phyloP scores from a whole-genome alignment of 208 protist genomes.

The Tritrichomonas foetus region DNA sequence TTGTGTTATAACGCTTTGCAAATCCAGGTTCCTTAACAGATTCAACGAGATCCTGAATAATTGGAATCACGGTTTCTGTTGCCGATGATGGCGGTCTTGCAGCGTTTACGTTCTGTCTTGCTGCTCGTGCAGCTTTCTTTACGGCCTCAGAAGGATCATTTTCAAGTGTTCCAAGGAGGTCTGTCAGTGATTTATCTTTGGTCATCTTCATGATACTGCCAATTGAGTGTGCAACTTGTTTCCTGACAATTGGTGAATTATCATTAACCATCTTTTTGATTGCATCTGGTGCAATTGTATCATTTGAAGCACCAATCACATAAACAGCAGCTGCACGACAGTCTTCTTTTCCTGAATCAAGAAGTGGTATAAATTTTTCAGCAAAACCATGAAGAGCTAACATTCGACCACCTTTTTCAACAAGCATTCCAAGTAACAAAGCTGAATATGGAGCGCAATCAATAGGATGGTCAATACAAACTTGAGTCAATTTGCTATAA shows the following conservation, averaged over 20 bases:
- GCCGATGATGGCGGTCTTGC: not conserved
- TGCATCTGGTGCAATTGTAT: not conserved
- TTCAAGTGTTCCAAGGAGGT: not conserved
- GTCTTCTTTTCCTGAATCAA: not conserved
- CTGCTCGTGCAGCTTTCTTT: not conserved
- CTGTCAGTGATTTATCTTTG: not conserved
- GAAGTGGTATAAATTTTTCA: not conserved
- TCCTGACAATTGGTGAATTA: not conserved
- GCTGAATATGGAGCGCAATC: not conserved
- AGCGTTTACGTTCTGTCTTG: not conserved
- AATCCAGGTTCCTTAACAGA: not conserved
- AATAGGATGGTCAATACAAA: not conserved
- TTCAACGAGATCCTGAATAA: not conserved
- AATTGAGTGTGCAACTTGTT: not conserved
- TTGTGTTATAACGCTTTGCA: not conserved
- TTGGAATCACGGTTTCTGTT: not conserved
- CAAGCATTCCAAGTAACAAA: not conserved
- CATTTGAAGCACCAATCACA: not conserved
- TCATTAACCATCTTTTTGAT: not conserved
- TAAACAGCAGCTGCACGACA: not conserved
- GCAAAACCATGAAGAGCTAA: not conserved
- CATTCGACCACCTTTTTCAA: not conserved
- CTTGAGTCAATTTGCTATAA: not conserved
- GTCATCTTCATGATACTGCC: not conserved
- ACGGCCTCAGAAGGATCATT: not conserved